These are phyloP conservation scores for Pseudocercospora cruenta DNA, from an alignment of 2,329 filamentous ascomycete species.

Conservation along the genomic window DNA sequence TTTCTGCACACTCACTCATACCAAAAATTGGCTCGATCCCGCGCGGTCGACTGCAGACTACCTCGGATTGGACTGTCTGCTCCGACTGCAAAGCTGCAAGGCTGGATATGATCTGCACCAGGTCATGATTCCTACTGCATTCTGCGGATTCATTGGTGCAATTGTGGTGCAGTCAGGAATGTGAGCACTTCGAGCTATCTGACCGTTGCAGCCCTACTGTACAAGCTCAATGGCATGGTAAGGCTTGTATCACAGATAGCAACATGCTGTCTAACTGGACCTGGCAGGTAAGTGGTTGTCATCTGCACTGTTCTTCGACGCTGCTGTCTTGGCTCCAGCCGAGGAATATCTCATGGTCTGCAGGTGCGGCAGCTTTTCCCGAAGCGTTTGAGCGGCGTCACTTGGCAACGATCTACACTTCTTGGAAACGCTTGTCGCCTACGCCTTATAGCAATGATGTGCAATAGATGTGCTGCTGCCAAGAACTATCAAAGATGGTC, in stretches of 20 bases:
- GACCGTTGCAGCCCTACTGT: conserved; percentile 17
- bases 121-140: background rate
- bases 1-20: background rate
- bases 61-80: background rate
- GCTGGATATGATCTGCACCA: background rate
- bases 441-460: conserved; percentile 11
- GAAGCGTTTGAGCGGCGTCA: background rate
- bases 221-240: conserved; percentile 8
- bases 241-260: conserved; percentile 3
- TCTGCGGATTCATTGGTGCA: background rate
- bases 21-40: background rate
- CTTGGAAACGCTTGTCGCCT: conserved; percentile 18
- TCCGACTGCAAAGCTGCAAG: background rate
- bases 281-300: conserved; percentile 17
- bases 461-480: conserved; percentile 10
- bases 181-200: background rate
- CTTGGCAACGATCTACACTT: conserved; percentile 2
- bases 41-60: background rate
- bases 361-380: conserved; percentile 3
- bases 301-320: background rate
- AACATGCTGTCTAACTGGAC: conserved; percentile 13
- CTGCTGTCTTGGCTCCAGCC: background rate
- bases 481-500: conserved; percentile 8
- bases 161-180: background rate
- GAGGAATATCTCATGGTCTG: background rate